These are phyloP conservation scores for Saccharomycopsis babjevae DNA, from an alignment of 805 yeast species.

Conservation along the genomic window DNA sequence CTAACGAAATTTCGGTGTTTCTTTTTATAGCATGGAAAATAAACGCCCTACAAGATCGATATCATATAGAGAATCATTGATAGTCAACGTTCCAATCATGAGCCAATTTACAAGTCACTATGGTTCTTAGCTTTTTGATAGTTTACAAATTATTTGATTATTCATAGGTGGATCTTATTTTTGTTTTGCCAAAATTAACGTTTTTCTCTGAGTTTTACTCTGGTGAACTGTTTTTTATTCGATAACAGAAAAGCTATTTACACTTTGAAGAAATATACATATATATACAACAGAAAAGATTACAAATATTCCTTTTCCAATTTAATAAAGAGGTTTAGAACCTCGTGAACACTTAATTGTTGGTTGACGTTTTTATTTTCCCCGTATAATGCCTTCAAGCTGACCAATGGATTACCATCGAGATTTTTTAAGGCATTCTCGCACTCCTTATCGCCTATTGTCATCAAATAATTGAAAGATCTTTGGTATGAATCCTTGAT, in stretches of 20 bases:
- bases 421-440: conserved; percentile 43
- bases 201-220: no score
- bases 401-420: neutral
- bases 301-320: conserved; percentile 34
- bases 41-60: neutral
- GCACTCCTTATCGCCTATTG: conserved; percentile 82
- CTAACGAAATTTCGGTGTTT: neutral
- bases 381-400: conserved; percentile 20
- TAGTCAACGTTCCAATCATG: no score
- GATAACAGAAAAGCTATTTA: no score
- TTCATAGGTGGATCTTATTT: no score
- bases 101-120: no score
- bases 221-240: no score
- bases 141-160: no score
- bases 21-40: neutral
- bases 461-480: conserved; percentile 70
- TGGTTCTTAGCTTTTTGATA: no score
- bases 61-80: no score
- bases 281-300: neutral
- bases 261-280: neutral
- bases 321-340: conserved; percentile 40
- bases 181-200: no score
- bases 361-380: conserved; percentile 31
- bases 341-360: conserved; percentile 39
- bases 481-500: conserved; percentile 67